Base-by-base conservation (phyloP, 176 grass and related monocot species). In the Zoysia japonica region DNA sequence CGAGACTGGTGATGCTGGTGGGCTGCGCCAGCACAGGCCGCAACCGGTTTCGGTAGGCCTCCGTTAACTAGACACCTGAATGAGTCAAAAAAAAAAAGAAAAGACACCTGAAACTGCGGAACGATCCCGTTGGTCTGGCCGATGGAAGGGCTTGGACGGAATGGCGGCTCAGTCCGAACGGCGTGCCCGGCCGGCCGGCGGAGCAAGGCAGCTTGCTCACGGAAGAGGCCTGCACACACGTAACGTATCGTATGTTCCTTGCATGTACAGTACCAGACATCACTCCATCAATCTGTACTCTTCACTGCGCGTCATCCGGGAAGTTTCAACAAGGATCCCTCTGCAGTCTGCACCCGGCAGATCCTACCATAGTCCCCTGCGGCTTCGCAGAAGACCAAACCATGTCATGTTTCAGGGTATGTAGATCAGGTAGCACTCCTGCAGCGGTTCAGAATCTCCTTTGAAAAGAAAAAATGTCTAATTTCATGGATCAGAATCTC, bases 141-240 rank as follows among this genome's bases (percentile, higher is more conserved):
- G 28, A 28, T 28, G 28, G 49, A 47, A 47, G 40, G 72, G 3
- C 59, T 7, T 7, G 40, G 54, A 75, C n/a, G 5, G n/a, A 70
- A 70, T 47, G 19, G 47, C 12, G 7, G 12, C 6, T 52, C 35
- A 36, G 36, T 72, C 47, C 11, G 38, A 8, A 38, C 63, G 11
- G 43, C 43, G 4, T 6, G 14, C 16, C 6, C 7, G 46, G 2
- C 4, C n/a, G 10, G n/a, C 9, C 55, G 14, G 62, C 36, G 6
- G 11, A 43, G 69, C 49, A 54, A 10, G 15, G 36, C 69, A 15
- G 44, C 35, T 7, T 43, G 67, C 47, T 16, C 80, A 53, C 47
- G 60, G 45, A 60, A 73, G 80, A 66, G 69, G 43, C 52, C 67
- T 71, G 78, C 42, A 14, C 66, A 71, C 67, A 81, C 78, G 78